Percentiles rank a stretch among this genome's conserved stretches.
Evolutionary conservation across 2,329 filamentous ascomycete genomes (phyloP).

Genomic region (Fusarium udum): DNA sequence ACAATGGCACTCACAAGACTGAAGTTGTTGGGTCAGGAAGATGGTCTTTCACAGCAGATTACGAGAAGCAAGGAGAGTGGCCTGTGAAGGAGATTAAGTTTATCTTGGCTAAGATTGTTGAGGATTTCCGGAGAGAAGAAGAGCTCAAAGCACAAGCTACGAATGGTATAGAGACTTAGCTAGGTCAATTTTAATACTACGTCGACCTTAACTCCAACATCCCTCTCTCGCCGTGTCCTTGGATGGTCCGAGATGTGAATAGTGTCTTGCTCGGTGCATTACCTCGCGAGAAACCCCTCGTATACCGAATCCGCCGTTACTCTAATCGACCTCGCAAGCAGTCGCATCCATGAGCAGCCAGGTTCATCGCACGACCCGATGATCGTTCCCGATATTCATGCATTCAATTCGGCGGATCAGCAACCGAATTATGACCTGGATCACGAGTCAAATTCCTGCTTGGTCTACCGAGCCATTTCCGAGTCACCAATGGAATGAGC

Average conservation of each 20-base stretch:
- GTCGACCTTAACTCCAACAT: accelerated
- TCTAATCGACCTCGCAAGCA: background rate
- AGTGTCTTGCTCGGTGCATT: background rate
- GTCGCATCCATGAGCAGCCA: no score
- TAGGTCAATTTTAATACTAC: background rate
- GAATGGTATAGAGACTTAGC: background rate
- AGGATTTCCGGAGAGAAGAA: background rate
- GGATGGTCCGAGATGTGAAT: background rate
- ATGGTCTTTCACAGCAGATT: constrained; percentile 22
- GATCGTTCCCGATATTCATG: background rate
- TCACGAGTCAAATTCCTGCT: background rate
- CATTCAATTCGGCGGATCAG: constrained; percentile 3
- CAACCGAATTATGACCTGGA: background rate
- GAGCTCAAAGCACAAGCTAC: background rate
- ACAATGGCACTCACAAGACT: background rate
- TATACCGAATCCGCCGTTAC: background rate
- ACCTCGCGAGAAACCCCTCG: background rate
- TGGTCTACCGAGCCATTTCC: background rate
- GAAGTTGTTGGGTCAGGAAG: constrained; percentile 31
- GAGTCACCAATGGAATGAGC: background rate
- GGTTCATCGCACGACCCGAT: background rate
- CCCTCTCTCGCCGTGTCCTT: background rate
- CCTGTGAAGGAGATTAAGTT: constrained; percentile 23
- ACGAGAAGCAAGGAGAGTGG: background rate
- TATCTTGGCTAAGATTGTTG: background rate